Base-by-base conservation (phyloP, 768 basidiomycete species). In the Daedaleopsis sinensis region DNA sequence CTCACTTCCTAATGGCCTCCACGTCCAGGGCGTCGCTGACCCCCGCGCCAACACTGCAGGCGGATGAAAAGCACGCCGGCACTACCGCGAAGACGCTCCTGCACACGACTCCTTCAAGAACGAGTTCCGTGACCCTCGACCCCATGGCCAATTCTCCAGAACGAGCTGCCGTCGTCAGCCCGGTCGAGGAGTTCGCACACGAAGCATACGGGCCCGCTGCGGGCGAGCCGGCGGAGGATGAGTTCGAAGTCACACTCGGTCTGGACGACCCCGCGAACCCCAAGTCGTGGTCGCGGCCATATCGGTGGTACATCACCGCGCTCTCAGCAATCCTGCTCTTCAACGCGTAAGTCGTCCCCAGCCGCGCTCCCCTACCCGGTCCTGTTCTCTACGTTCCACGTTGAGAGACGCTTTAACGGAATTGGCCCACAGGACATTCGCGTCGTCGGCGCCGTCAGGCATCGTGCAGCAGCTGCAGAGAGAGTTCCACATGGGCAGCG, bases 401-500 rank as follows among this genome's bases (percentile, higher is more conserved):
- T 47, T 84, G 84, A 69, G 84, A 19, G 49, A 36, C 16, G 43
- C 55, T 7, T 37, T 32, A 32, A 32, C 27, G 27, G 27, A 3
- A 32, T 15, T 19, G 23, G 21, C 27, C 9, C 27, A 18, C 63
- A 88, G 86, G 23, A 87, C 87, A 1, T 88, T 86, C 68, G 80
- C 88, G 18, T 87, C 85, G 64, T 81, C 86, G 16, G 83, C 83
- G 0, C 84, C 87, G 1, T 77, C 84, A 23, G 79, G 82, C 6
- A 76, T 86, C 59, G 72, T 82, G 32, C 69, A 72, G 1, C 68
- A 77, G 16, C 67, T 89, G 37, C 76, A 75, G 62, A 57, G 76
- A 8, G 72, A 83, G 38, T 87, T 87, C 62, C 63, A 74, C 12
- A 77, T 88, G 67, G 79, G 81, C 9, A 21, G 73, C 36, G 85